phyloP scores from a whole-genome alignment of 805 yeast species.

The Candida pini region DNA sequence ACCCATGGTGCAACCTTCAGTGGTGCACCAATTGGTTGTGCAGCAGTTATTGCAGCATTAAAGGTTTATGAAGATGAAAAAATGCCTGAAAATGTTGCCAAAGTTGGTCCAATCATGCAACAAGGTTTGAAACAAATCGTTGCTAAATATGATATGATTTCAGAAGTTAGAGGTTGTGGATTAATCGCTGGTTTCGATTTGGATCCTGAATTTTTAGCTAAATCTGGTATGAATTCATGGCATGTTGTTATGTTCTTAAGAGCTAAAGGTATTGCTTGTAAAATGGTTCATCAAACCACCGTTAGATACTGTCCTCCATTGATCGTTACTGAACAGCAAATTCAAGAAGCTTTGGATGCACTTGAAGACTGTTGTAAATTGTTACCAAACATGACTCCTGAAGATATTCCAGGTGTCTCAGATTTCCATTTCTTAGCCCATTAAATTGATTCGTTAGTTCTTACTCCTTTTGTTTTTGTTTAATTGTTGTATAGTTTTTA shows the following conservation, averaged over 20 bases:
- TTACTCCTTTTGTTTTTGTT: no score
- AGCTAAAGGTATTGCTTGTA: constrained; percentile 23
- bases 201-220: constrained; percentile 9
- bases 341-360: constrained; percentile 11
- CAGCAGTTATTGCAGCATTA: constrained; percentile 21
- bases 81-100: constrained; percentile 16
- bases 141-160: constrained; percentile 14
- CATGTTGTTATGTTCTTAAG: constrained; percentile 23
- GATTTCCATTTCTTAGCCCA: constrained; percentile 13
- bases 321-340: constrained; percentile 14
- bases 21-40: constrained; percentile 26
- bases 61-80: constrained; percentile 24
- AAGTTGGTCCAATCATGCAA: constrained; percentile 15
- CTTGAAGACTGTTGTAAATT: constrained; percentile 16
- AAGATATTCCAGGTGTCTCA: constrained; percentile 16
- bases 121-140: constrained; percentile 14
- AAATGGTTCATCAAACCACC: constrained; percentile 20
- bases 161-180: constrained; percentile 21
- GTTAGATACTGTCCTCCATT: constrained; percentile 21
- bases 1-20: constrained; percentile 26
- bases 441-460: no score
- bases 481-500: no score
- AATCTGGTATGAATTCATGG: constrained; percentile 16
- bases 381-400: constrained; percentile 7
- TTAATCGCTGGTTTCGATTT: constrained; percentile 21